Percentiles rank a stretch among this genome's conserved stretches.
Evolutionary conservation across 805 yeast species (phyloP).

Genomic region (Kluyveromyces aestuarii): DNA sequence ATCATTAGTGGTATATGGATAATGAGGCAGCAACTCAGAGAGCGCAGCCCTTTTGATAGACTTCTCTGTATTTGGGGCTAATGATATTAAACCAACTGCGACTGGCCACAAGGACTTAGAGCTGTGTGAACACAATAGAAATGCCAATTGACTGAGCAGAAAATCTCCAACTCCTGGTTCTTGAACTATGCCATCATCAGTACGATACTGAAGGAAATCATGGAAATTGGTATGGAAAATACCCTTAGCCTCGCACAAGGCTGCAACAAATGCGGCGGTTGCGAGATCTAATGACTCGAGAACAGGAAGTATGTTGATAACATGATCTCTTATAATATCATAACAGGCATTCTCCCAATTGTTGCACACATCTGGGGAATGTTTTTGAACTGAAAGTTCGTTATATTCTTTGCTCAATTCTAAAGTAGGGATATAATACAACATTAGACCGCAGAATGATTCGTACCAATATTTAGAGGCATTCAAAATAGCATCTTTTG

Average conservation of each 20-base stretch:
- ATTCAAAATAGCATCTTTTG: constrained; percentile 37
- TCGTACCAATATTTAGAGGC: constrained; percentile 63
- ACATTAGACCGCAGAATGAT: constrained; percentile 42
- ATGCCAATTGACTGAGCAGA: constrained; percentile 24
- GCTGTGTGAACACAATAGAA: constrained; percentile 21
- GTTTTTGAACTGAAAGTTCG: constrained; percentile 25
- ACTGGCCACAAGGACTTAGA: constrained; percentile 49
- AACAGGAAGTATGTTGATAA: constrained; percentile 46
- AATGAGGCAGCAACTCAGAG: constrained; percentile 51
- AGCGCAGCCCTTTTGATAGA: constrained; percentile 30
- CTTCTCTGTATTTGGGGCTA: constrained; percentile 37
- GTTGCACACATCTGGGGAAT: constrained; percentile 31
- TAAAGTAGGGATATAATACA: constrained; percentile 50
- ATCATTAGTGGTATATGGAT: constrained; percentile 54
- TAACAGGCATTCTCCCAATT: constrained; percentile 50
- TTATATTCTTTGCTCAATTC: constrained; percentile 36
- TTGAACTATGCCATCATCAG: constrained; percentile 39
- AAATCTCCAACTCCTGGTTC: constrained; percentile 7
- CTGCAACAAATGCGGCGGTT: constrained; percentile 54
- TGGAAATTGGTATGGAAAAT: constrained; percentile 17
- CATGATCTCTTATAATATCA: constrained; percentile 47
- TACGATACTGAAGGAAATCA: constrained; percentile 10
- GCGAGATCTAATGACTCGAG: constrained; percentile 53
- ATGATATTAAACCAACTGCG: constrained; percentile 55
- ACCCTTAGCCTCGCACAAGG: constrained; percentile 57